A percentile compares a stretch with the other conserved stretches of the same genome.
phyloP scores from a whole-genome alignment of 352 stramenopile species.

The Globisporangium perplexum region DNA sequence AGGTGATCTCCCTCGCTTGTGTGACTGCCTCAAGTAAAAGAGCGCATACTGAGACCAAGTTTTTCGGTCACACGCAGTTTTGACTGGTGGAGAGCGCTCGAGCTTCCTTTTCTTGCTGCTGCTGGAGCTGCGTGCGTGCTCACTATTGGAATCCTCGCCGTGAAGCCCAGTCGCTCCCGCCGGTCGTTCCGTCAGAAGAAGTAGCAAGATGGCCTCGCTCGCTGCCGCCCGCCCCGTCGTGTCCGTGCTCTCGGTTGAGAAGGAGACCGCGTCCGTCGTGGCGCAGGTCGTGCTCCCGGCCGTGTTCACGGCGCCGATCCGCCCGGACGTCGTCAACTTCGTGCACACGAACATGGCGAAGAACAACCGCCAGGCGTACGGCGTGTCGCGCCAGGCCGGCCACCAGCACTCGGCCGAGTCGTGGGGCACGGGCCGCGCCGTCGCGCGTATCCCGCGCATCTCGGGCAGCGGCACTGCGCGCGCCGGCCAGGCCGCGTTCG shows the following conservation, averaged over 20 bases:
- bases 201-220: constrained; percentile 66
- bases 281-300: constrained; percentile 90
- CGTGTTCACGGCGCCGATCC: constrained; percentile 97
- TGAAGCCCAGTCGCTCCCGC: constrained; percentile 42
- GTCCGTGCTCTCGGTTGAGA: constrained; percentile 90
- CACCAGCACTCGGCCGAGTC: constrained; percentile 97
- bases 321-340: constrained; percentile 98
- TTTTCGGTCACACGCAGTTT: neutral
- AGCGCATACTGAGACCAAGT: too few relatives aligned
- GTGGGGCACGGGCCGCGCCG: constrained; percentile 98
- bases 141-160: constrained; percentile 62
- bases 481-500: constrained; percentile 98
- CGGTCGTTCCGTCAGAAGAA: constrained; percentile 25
- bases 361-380: constrained; percentile 99
- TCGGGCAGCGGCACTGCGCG: constrained; percentile 96
- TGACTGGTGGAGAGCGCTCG: constrained; percentile 11
- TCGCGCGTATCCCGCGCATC: constrained; percentile 99
- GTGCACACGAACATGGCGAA: constrained; percentile 99
- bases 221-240: constrained; percentile 94
- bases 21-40: too few relatives aligned
- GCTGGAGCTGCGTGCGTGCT: neutral
- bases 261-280: constrained; percentile 73
- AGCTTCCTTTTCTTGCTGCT: too few relatives aligned
- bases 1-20: too few relatives aligned
- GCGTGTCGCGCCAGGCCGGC: constrained; percentile 93